Conservation (phyloP, 2,329 filamentous ascomycete genomes). For the Aspergillus ibericus region DNA sequence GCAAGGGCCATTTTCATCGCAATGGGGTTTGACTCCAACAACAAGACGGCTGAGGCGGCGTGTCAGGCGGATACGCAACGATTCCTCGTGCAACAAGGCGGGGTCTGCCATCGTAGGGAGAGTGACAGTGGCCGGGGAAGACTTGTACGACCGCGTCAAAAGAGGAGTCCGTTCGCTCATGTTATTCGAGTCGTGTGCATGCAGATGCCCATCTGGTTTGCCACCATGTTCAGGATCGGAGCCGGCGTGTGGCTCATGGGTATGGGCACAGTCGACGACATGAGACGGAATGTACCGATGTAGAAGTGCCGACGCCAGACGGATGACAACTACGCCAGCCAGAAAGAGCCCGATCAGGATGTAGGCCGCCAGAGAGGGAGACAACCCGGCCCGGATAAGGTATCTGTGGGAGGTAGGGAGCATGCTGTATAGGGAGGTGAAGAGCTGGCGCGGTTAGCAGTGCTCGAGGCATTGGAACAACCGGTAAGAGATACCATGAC, state of each 20-base stretch:
- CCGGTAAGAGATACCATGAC: constrained; percentile 70
- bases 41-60: constrained; percentile 52
- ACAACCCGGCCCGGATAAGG: constrained; percentile 67
- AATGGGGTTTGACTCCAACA: constrained; percentile 50
- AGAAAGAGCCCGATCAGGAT: constrained; percentile 49
- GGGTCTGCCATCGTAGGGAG: constrained; percentile 14
- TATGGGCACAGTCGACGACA: constrained; percentile 51
- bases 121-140: constrained; percentile 21
- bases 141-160: constrained; percentile 23
- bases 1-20: constrained; percentile 60
- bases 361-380: constrained; percentile 62
- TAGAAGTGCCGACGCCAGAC: constrained; percentile 45
- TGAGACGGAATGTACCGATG: constrained; percentile 52
- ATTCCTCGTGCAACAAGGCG: constrained; percentile 25
- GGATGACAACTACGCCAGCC: constrained; percentile 49
- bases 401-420: constrained; percentile 82
- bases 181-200: constrained; percentile 9
- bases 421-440: constrained; percentile 91
- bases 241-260: constrained; percentile 39
- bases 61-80: constrained; percentile 37
- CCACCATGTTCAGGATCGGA: constrained; percentile 36
- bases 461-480: not conserved
- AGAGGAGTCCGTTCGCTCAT: constrained; percentile 34
- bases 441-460: constrained; percentile 60
- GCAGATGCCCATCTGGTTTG: constrained; percentile 23